phyloP scores from a whole-genome alignment of 2,329 filamentous ascomycete genomes.

The Paramyrothecium roridum region DNA sequence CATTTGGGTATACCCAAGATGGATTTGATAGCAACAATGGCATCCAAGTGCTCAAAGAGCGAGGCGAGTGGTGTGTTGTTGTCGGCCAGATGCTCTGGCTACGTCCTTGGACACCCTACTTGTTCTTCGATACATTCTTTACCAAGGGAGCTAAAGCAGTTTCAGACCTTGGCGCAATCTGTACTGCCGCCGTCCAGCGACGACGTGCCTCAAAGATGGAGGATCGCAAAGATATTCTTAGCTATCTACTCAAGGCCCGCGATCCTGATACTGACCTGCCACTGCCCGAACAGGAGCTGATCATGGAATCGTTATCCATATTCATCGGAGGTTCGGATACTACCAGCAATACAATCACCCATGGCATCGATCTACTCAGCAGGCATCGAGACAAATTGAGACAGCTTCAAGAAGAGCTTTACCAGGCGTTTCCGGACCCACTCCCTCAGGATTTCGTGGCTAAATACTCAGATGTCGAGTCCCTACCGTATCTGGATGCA shows the following conservation, averaged over 20 bases:
- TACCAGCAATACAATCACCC: conserved; percentile 1
- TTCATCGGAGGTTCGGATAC: neutral
- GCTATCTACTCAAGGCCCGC: neutral
- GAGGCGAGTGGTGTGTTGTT: conserved; percentile 3
- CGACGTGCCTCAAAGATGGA: neutral
- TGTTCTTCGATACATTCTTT: conserved; percentile 1
- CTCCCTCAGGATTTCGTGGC: neutral
- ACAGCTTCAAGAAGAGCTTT: neutral
- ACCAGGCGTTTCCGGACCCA: neutral
- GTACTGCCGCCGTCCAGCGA: neutral
- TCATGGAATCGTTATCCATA: neutral
- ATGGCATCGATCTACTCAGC: neutral
- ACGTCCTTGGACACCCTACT: conserved; percentile 1
- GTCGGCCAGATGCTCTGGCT: conserved; percentile 2
- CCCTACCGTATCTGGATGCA: neutral
- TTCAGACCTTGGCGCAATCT: neutral
- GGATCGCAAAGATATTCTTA: neutral
- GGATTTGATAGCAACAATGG: conserved; percentile 1
- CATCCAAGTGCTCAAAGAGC: conserved; percentile 2
- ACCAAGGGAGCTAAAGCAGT: neutral
- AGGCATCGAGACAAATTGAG: neutral
- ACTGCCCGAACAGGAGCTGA: neutral
- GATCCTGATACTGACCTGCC: neutral
- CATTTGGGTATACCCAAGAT: conserved; percentile 2
- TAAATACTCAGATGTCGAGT: neutral